These are phyloP conservation scores for Plasmodium billcollinsi DNA, from an alignment of 169 alveolate species.

Conservation along the genomic window DNA sequence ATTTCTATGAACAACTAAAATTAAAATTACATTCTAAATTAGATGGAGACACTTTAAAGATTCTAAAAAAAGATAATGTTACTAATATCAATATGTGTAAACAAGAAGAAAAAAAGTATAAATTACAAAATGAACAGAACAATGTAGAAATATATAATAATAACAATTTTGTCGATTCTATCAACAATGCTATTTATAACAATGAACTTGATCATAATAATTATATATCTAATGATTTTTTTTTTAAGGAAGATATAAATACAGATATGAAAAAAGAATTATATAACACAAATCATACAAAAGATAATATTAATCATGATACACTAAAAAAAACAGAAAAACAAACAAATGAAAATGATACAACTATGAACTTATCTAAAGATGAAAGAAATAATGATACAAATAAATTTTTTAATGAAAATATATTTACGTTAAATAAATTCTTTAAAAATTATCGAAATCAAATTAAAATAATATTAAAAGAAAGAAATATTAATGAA, in stretches of 20 bases:
- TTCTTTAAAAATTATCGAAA: slow-evolving; percentile 48
- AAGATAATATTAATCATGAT: too few relatives aligned
- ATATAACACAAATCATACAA: not conserved
- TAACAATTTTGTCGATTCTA: slow-evolving; percentile 12
- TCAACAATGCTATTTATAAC: slow-evolving; percentile 27
- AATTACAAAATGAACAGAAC: not conserved
- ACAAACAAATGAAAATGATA: slow-evolving; percentile 5
- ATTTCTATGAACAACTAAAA: slow-evolving; percentile 51
- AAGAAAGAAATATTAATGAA: slow-evolving; percentile 65
- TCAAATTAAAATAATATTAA: slow-evolving; percentile 52
- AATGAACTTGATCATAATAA: slow-evolving; percentile 12
- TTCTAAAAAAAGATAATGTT: slow-evolving; percentile 6
- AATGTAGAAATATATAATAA: not conserved
- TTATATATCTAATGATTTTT: not conserved
- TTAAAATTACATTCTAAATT: slow-evolving; percentile 19
- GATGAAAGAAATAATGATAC: slow-evolving; percentile 16
- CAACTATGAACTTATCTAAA: too few relatives aligned
- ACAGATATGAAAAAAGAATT: slow-evolving; percentile 9
- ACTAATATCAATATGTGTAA: not conserved
- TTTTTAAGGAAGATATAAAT: slow-evolving; percentile 11
- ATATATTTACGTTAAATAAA: slow-evolving; percentile 33
- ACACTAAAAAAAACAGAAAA: slow-evolving; percentile 4
- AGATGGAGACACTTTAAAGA: slow-evolving; percentile 9
- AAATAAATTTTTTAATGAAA: slow-evolving; percentile 28
- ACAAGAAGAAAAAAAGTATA: slow-evolving; percentile 9